Conservation (phyloP, 2,329 filamentous ascomycete genomes). For the Diplodia scrobiculata region DNA sequence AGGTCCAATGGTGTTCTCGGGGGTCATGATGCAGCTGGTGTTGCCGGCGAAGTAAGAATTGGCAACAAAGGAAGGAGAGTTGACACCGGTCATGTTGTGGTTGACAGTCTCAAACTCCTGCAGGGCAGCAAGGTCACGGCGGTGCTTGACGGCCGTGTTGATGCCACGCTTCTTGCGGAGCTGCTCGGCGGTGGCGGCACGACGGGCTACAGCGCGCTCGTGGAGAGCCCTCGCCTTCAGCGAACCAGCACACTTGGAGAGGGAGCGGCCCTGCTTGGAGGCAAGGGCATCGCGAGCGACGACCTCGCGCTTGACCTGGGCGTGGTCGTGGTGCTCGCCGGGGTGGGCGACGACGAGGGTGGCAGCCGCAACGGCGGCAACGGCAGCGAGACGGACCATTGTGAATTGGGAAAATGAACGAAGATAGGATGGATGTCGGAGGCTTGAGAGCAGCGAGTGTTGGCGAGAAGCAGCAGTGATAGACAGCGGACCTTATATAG, state of each 20-base stretch:
- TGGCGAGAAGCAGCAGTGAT: slow-evolving; percentile 21
- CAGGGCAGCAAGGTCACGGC: slow-evolving; percentile 39
- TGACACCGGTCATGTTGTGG: slow-evolving; percentile 37
- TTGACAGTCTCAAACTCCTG: slow-evolving; percentile 39
- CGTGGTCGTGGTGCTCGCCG: slow-evolving; percentile 41
- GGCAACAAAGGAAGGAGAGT: slow-evolving; percentile 35
- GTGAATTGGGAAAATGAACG: slow-evolving; percentile 10
- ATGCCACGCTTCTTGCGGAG: slow-evolving; percentile 38
- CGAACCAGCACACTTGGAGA: slow-evolving; percentile 34
- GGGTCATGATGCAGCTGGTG: slow-evolving; percentile 41
- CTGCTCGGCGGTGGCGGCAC: slow-evolving; percentile 32
- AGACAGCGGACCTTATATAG: slow-evolving; percentile 22
- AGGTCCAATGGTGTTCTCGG: slow-evolving; percentile 40
- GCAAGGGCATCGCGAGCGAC: slow-evolving; percentile 35
- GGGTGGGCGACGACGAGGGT: slow-evolving; percentile 38
- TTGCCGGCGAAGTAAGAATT: slow-evolving; percentile 39
- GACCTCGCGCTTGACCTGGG: slow-evolving; percentile 40
- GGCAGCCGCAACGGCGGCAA: slow-evolving; percentile 34
- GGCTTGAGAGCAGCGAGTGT: slow-evolving; percentile 11
- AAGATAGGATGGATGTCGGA: background rate
- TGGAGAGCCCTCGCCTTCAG: slow-evolving; percentile 34
- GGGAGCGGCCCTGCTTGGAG: slow-evolving; percentile 33
- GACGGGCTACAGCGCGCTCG: slow-evolving; percentile 35
- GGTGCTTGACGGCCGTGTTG: slow-evolving; percentile 32
- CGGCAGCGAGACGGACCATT: slow-evolving; percentile 35